Conservation (phyloP, 371 early-diverging fungal genomes). For the Lichtheimia hyalospora region DNA sequence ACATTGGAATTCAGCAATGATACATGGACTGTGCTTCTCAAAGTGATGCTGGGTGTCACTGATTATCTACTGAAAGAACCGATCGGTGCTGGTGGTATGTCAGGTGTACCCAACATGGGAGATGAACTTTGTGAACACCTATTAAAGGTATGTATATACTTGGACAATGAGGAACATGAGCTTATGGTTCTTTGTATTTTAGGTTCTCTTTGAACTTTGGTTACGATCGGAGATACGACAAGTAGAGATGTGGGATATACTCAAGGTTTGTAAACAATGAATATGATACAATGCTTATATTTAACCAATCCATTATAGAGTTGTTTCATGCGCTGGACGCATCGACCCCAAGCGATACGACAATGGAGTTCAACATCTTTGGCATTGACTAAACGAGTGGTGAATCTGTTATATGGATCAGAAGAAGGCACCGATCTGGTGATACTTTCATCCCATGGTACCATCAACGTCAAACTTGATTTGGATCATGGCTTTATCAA, state of each 20-base stretch:
- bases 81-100: conserved; percentile 19
- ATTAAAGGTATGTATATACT: conserved; percentile 47
- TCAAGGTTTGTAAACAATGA: conserved; percentile 35
- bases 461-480: conserved; percentile 61
- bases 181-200: neutral
- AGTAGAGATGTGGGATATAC: conserved; percentile 75
- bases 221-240: conserved; percentile 61
- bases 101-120: conserved; percentile 62
- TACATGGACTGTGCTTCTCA: conserved; percentile 78
- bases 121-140: conserved; percentile 76
- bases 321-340: conserved; percentile 71
- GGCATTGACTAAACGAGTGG: conserved; percentile 61
- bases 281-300: no score
- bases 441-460: conserved; percentile 49
- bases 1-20: conserved; percentile 64
- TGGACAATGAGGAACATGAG: neutral
- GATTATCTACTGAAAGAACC: conserved; percentile 70
- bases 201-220: conserved; percentile 76
- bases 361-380: conserved; percentile 71
- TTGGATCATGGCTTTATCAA: conserved; percentile 62
- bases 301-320: conserved; percentile 12
- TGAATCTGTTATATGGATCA: conserved; percentile 63
- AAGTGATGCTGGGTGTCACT: conserved; percentile 70
- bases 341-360: conserved; percentile 64
- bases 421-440: conserved; percentile 57